A percentile compares a stretch with the other conserved stretches of the same genome.
Evolutionary conservation across 805 yeast species (phyloP).

Genomic region (Candida maris): DNA sequence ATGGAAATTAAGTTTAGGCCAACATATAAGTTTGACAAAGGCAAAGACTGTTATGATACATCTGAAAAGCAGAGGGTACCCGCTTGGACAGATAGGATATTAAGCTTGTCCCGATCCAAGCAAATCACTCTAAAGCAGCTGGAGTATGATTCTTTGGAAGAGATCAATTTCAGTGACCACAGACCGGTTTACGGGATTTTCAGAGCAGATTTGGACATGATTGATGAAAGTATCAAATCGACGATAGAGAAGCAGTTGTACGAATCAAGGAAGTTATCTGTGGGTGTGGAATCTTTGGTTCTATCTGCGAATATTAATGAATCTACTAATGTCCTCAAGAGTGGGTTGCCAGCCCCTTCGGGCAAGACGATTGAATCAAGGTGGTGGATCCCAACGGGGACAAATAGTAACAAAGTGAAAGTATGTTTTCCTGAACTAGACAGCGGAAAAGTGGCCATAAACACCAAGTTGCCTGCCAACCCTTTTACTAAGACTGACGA

Average conservation of each 20-base stretch:
- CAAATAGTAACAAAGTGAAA: constrained; percentile 50
- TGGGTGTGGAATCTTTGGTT: constrained; percentile 36
- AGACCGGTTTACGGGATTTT: constrained; percentile 82
- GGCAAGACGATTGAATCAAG: constrained; percentile 56
- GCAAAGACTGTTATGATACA: constrained; percentile 76
- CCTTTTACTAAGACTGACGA: constrained; percentile 60
- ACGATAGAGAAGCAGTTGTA: constrained; percentile 53
- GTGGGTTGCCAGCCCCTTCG: constrained; percentile 81
- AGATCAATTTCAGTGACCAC: constrained; percentile 77
- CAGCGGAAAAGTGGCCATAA: constrained; percentile 47
- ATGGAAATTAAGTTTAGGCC: constrained; percentile 79
- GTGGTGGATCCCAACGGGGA: constrained; percentile 91
- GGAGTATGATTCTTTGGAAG: constrained; percentile 55
- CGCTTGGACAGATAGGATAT: constrained; percentile 94
- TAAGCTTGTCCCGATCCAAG: constrained; percentile 55
- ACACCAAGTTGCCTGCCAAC: constrained; percentile 66
- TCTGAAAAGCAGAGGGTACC: constrained; percentile 92
- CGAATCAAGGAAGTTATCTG: constrained; percentile 42
- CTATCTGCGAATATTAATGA: constrained; percentile 21
- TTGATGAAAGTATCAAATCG: constrained; percentile 55
- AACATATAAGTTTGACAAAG: constrained; percentile 91
- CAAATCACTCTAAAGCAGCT: constrained; percentile 53
- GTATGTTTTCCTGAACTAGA: constrained; percentile 49
- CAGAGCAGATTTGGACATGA: constrained; percentile 56
- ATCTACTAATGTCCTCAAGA: constrained; percentile 21